Conservation (phyloP, 164 flowering plant species). For the Platanus orientalis region DNA sequence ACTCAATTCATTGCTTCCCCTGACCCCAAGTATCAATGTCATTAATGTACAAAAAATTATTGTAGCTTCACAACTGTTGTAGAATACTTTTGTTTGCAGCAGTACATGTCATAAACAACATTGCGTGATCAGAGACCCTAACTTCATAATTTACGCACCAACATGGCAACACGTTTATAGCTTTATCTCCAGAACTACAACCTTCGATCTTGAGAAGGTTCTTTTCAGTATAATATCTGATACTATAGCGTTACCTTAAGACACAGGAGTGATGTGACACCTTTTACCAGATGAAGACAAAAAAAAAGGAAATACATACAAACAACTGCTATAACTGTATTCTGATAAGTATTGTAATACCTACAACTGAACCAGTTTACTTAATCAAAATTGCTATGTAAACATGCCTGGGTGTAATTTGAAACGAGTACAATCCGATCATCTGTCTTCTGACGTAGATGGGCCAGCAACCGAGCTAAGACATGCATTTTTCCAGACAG, state of each 20-base stretch:
- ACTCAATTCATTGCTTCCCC: too few relatives aligned
- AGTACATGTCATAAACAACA: neutral
- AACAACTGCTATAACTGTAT: too few relatives aligned
- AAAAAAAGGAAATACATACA: too few relatives aligned
- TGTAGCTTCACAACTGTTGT: neutral
- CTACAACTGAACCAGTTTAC: neutral
- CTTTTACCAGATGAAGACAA: too few relatives aligned
- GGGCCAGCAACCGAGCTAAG: conserved; percentile 82
- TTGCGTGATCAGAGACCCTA: neutral
- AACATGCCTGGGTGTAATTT: conserved; percentile 89
- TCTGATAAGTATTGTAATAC: neutral
- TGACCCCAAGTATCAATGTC: neutral
- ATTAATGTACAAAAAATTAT: neutral
- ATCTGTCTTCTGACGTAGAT: conserved; percentile 78
- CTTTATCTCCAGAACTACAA: too few relatives aligned
- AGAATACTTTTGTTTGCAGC: neutral
- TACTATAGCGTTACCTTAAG: too few relatives aligned
- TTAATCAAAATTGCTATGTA: neutral
- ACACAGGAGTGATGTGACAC: too few relatives aligned
- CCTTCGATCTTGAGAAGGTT: too few relatives aligned
- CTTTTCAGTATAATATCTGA: too few relatives aligned
- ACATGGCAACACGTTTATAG: neutral
- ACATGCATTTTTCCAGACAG: conserved; percentile 98
- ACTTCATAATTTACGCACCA: neutral
- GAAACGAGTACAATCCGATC: conserved; percentile 96